Evolutionary conservation across 345 rosid genomes (phyloP).

Genomic region (Arabidopsis arenosa): DNA sequence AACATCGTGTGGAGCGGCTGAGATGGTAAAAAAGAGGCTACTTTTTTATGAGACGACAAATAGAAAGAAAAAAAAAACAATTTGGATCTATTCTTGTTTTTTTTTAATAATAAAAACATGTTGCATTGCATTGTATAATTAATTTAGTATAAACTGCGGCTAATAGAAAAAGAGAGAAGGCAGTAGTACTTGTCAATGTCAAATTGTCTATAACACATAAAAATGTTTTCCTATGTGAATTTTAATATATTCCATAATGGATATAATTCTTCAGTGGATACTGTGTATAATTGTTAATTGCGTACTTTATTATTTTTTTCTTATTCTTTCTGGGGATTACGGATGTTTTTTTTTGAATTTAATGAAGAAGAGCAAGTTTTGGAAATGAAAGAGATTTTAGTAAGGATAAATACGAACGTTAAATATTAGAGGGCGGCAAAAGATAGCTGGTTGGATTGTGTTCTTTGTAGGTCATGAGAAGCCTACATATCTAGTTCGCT

Average conservation of each 20-base stretch:
- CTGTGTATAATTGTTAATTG: no score
- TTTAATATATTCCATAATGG: neutral
- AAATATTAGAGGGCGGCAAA: constrained; percentile 48
- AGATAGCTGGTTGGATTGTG: constrained; percentile 49
- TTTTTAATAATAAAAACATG: neutral
- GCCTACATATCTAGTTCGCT: constrained; percentile 44
- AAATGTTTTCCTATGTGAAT: neutral
- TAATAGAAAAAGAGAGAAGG: neutral
- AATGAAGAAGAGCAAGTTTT: constrained; percentile 38
- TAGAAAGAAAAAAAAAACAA: neutral
- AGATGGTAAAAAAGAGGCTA: constrained; percentile 39
- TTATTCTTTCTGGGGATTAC: constrained; percentile 29
- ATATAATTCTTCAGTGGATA: neutral
- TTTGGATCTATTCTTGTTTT: constrained; percentile 22
- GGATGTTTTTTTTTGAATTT: constrained; percentile 34
- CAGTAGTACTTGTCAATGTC: constrained; percentile 1
- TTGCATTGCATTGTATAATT: neutral
- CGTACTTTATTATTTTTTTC: neutral
- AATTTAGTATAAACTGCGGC: neutral
- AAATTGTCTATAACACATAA: neutral
- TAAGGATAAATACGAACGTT: constrained; percentile 45
- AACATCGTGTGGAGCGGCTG: constrained; percentile 85
- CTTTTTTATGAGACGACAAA: constrained; percentile 23
- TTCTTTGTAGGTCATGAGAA: constrained; percentile 46
- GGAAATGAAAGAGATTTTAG: constrained; percentile 45